phyloP scores from a whole-genome alignment of 345 rosid species.

The Eucalyptus viminalis region DNA sequence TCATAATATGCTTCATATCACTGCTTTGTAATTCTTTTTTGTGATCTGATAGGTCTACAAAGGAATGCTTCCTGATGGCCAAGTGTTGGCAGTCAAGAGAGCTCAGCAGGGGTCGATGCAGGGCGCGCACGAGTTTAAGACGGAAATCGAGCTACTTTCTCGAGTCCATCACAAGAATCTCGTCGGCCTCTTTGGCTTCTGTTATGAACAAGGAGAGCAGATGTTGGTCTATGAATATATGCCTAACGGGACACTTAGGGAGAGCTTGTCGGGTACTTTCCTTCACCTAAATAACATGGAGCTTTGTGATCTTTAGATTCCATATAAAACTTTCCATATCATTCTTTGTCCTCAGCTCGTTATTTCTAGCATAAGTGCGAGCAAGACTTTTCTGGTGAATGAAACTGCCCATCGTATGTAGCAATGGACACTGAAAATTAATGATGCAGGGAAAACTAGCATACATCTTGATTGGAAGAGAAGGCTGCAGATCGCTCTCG shows the following conservation, averaged over 20 bases:
- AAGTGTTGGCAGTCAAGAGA: constrained; percentile 73
- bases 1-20: background rate
- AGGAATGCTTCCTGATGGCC: constrained; percentile 76
- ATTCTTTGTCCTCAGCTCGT: background rate
- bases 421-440: background rate
- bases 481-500: constrained; percentile 5
- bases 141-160: constrained; percentile 91
- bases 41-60: constrained; percentile 45
- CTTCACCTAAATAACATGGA: background rate
- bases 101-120: constrained; percentile 93
- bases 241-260: constrained; percentile 84
- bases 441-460: constrained; percentile 1
- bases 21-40: background rate
- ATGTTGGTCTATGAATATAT: constrained; percentile 84
- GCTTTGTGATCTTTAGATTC: background rate
- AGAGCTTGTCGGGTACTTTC: constrained; percentile 54
- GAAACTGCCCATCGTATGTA: background rate
- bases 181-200: constrained; percentile 82
- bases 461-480: constrained; percentile 6
- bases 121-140: constrained; percentile 88
- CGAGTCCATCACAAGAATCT: constrained; percentile 96
- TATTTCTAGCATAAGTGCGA: background rate
- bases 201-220: constrained; percentile 92
- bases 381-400: background rate
- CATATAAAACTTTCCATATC: background rate